These are phyloP conservation scores for Pouteria campechiana DNA, from an alignment of 179 eudicot genomes.

Conservation along the genomic window DNA sequence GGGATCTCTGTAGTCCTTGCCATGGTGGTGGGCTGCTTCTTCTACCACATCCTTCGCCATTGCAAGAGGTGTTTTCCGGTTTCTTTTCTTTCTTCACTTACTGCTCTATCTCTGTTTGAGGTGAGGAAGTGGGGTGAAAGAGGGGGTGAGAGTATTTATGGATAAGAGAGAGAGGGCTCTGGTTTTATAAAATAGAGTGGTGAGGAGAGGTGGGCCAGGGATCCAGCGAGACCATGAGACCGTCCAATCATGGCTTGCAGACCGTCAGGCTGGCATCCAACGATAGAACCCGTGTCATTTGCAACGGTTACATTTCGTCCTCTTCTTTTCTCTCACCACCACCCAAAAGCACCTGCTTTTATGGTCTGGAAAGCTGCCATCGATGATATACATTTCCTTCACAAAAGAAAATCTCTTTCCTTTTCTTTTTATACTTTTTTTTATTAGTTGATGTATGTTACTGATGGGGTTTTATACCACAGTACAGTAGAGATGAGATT, in stretches of 20 bases:
- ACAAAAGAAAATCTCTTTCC: no score
- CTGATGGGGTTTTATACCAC: no score
- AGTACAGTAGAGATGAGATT: no score
- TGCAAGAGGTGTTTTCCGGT: background rate
- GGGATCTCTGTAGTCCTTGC: slow-evolving; percentile 73
- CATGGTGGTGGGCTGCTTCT: slow-evolving; percentile 33
- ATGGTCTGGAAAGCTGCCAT: no score
- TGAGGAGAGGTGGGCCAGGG: slow-evolving; percentile 2
- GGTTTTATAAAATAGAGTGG: no score
- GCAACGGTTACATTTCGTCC: slow-evolving; percentile 2
- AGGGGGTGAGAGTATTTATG: slow-evolving; percentile 1
- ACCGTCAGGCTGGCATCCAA: slow-evolving; percentile 8
- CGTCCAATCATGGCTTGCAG: slow-evolving; percentile 7
- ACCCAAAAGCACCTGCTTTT: no score
- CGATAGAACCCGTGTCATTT: no score
- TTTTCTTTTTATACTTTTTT: no score
- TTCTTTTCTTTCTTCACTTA: background rate
- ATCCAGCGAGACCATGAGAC: slow-evolving; percentile 13
- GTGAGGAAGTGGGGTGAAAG: background rate
- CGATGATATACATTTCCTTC: no score
- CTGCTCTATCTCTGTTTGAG: slow-evolving; percentile 2
- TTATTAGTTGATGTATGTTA: no score
- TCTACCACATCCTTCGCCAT: slow-evolving; percentile 78
- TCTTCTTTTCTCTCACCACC: background rate
- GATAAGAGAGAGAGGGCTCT: slow-evolving; percentile 5